Evolutionary conservation across 1,284 basidiomycete species (phyloP), one percentile per base, ranked within the genome.

Genomic region (Ustilago loliicola): DNA sequence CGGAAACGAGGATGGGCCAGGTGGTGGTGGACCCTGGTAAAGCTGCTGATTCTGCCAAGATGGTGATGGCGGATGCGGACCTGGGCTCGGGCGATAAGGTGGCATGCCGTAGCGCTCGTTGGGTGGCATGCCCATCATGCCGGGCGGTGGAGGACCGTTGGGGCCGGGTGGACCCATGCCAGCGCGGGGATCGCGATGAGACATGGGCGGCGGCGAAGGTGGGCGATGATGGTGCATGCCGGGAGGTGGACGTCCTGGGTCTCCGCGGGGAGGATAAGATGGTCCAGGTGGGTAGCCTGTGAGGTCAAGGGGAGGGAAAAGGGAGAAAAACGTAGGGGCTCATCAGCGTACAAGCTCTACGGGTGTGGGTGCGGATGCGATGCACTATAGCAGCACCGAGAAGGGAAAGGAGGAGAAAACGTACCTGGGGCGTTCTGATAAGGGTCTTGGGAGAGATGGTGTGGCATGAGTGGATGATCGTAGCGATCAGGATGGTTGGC

Each of bases 1-100:
- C 13, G 74, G 74, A 13, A 72, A 60, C 27, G 57, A 52, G 10
- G 66, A 59, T 48, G 70, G 60, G 42, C 63, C 69, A 6, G 74
- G 66, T 21, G 66, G 75, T 42, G 61, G 67, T 29, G 70, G 67
- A 27, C 61, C 61, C 56, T 56, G 67, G 40, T 77, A 77, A 42
- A 66, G 54, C 63, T 66, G 75, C 65, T 77, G 74, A n/a, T 72
- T 64, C 61, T 77, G 75, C 75, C 75, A 77, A 32, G 69, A 67
- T 15, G 75, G 75, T 9, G 75, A 77, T 25, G 73, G 68, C 19
- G 73, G 68, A 52, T 69, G 74, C 23, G 66, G 72, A 17, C 63
- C 72, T 21, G 73, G 65, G 40, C 65, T 68, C 30, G 65, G 68
- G 23, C 73, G 67, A 45, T 74, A 74, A 13, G 61, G 63, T 21